A percentile compares a stretch with the other conserved stretches of the same genome.
These are phyloP conservation scores for Malbranchea zuffiana DNA, from an alignment of 2,329 filamentous ascomycete genomes.

Conservation along the genomic window DNA sequence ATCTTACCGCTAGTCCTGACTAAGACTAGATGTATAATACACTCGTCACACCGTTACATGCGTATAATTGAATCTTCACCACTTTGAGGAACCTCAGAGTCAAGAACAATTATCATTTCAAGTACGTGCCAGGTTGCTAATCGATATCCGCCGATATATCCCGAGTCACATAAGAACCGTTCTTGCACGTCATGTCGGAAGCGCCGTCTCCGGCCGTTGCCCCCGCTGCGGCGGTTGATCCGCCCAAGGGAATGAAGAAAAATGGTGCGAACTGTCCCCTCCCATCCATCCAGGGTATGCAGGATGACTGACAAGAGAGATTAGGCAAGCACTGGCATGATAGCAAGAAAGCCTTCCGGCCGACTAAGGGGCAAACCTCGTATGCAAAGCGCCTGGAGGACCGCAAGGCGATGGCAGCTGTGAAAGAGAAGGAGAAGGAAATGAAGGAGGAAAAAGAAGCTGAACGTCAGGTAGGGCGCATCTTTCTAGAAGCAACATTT, in stretches of 20 bases:
- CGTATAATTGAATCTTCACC: too few relatives aligned
- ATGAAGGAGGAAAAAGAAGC: slow-evolving; percentile 92
- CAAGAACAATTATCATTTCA: too few relatives aligned
- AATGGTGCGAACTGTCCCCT: slow-evolving; percentile 53
- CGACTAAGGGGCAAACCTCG: slow-evolving; percentile 62
- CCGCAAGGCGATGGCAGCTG: slow-evolving; percentile 58
- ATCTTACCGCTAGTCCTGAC: too few relatives aligned
- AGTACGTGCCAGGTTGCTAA: too few relatives aligned
- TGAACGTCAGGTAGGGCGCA: slow-evolving; percentile 60
- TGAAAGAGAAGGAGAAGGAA: slow-evolving; percentile 88
- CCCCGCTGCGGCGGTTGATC: slow-evolving; percentile 12
- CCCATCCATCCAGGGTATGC: neutral
- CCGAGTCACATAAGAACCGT: slow-evolving; percentile 6
- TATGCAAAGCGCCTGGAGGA: slow-evolving; percentile 66
- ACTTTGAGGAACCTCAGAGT: too few relatives aligned
- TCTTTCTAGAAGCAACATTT: neutral
- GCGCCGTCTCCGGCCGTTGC: slow-evolving; percentile 26
- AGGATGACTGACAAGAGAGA: neutral
- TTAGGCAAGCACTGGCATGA: slow-evolving; percentile 91
- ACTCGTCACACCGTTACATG: too few relatives aligned
- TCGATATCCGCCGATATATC: neutral
- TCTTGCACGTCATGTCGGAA: slow-evolving; percentile 35
- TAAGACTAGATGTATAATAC: too few relatives aligned
- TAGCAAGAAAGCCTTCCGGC: slow-evolving; percentile 74
- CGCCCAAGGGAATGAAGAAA: slow-evolving; percentile 59